phyloP scores from a whole-genome alignment of 2,329 filamentous ascomycete genomes.

The Cercospora brassicicola region DNA sequence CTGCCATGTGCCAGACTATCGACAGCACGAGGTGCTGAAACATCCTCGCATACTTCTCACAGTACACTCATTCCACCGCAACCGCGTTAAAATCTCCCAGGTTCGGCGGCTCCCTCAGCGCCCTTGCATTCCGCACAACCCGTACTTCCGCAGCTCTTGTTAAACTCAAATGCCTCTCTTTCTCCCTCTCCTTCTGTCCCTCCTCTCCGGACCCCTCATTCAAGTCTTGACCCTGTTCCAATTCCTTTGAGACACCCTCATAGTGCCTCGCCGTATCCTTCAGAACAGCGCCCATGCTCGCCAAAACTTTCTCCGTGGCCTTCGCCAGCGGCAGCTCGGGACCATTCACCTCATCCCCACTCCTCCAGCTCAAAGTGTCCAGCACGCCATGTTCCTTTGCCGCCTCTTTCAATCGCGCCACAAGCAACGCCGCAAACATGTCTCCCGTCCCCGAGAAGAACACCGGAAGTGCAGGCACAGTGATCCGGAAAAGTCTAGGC shows the following conservation, averaged over 20 bases:
- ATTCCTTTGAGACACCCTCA: conserved; percentile 59
- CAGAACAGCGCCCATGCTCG: conserved; percentile 87
- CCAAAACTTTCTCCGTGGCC: conserved; percentile 82
- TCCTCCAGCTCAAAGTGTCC: conserved; percentile 68
- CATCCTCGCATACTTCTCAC: background rate
- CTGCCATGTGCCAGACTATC: background rate
- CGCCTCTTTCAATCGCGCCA: conserved; percentile 83
- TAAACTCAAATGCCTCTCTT: conserved; percentile 64
- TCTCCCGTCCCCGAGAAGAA: conserved; percentile 97
- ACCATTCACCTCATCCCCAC: conserved; percentile 67
- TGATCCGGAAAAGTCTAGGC: conserved; percentile 83
- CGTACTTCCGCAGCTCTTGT: conserved; percentile 88
- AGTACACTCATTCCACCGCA: conserved; percentile 30
- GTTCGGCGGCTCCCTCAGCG: conserved; percentile 68
- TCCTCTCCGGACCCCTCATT: conserved; percentile 46
- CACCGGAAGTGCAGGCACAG: conserved; percentile 82
- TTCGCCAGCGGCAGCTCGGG: conserved; percentile 76
- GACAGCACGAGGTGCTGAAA: background rate
- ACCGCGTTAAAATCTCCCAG: conserved; percentile 61
- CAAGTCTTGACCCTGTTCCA: conserved; percentile 46
- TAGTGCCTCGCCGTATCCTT: conserved; percentile 66
- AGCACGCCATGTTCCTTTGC: conserved; percentile 58
- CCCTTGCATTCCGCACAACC: conserved; percentile 71
- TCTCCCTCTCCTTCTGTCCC: conserved; percentile 50
- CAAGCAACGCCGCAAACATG: conserved; percentile 93